These are phyloP conservation scores for Penicillium sp. DNA, from an alignment of 2,329 filamentous ascomycete species.

Conservation along the genomic window DNA sequence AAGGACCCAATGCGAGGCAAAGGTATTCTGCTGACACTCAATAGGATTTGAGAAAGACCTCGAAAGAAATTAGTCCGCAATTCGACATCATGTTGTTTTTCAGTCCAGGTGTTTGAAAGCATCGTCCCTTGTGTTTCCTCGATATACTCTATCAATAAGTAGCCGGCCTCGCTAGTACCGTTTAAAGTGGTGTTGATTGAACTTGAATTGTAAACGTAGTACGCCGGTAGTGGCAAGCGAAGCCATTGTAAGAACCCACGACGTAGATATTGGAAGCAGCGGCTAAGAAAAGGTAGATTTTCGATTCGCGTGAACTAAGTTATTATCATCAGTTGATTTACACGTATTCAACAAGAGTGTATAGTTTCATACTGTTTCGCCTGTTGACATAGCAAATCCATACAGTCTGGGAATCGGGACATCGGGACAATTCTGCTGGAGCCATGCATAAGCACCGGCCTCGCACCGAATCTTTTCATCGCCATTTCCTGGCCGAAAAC, in stretches of 20 bases:
- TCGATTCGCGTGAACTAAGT: constrained; percentile 2
- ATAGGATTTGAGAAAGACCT: constrained; percentile 15
- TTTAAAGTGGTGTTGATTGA: background rate
- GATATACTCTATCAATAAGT: constrained; percentile 2
- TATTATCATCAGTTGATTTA: background rate
- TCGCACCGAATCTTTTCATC: constrained; percentile 29
- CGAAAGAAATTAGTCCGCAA: constrained; percentile 20
- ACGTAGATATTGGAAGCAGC: constrained; percentile 6
- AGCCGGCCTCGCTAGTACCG: background rate
- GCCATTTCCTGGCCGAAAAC: constrained; percentile 19
- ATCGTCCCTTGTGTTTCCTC: constrained; percentile 14
- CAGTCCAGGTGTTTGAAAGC: constrained; percentile 22
- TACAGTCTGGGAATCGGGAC: constrained; percentile 24
- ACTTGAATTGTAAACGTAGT: background rate
- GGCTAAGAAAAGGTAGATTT: constrained; percentile 2
- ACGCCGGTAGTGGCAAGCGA: background rate
- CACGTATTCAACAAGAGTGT: constrained; percentile 22
- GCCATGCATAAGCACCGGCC: constrained; percentile 26
- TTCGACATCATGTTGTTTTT: constrained; percentile 9
- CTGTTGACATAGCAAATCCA: constrained; percentile 24
- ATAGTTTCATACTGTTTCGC: constrained; percentile 15
- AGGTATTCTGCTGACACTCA: constrained; percentile 17
- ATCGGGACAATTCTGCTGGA: constrained; percentile 23
- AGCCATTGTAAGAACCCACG: constrained; percentile 5
- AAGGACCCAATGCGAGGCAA: constrained; percentile 34